Evolutionary conservation across 2,329 filamentous ascomycete genomes (phyloP), one percentile per base, ranked within the genome.

Genomic region (Stachybotrys echinatus): DNA sequence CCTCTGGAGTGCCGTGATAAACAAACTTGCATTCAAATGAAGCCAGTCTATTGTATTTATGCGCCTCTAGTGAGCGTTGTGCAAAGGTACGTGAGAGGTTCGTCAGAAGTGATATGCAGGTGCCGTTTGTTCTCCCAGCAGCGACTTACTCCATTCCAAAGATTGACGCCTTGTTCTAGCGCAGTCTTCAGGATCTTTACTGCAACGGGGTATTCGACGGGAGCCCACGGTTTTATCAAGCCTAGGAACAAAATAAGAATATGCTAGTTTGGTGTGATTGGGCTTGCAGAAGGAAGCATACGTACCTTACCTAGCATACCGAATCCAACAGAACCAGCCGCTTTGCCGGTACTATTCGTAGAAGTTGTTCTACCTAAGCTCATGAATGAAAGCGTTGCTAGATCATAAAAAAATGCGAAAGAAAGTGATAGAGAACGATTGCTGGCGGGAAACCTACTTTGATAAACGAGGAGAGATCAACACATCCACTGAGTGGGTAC

Each of bases 1-100:
- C 66, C 2, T 73, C 63, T 0, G 73, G 70, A 2, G 65, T 61
- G 22, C 80, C 80, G 58, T 82, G 82, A 52, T 52, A 50, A 17
- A 50, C 34, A 18, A 44, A 53, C 42, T 43, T 10, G 5, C 7
- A 31, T n/a, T 17, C 14, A 17, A n/a, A 37, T 10, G 31, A 37
- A 37, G 31, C 7, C 14, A 40, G 38, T n/a, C 18, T 7, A 17
- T 17, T 40, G 14, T n/a, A 19, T 6, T n/a, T 19, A 8, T 40
- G 17, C 10, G 17, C 38, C 7, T 40, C 17, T 40, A 7, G 12
- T n/a, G n/a, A 19, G 38, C 6, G 7, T n/a, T 6, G 38, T 7
- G 18, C 7, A 17, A 40, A 40, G 14, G 38, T 6, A 19, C 6
- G 38, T 7, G 17, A 6, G 7, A n/a, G 7, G 7, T 40, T 40